Base-by-base conservation (phyloP, 768 basidiomycete species). In the Leccinum obscurum region DNA sequence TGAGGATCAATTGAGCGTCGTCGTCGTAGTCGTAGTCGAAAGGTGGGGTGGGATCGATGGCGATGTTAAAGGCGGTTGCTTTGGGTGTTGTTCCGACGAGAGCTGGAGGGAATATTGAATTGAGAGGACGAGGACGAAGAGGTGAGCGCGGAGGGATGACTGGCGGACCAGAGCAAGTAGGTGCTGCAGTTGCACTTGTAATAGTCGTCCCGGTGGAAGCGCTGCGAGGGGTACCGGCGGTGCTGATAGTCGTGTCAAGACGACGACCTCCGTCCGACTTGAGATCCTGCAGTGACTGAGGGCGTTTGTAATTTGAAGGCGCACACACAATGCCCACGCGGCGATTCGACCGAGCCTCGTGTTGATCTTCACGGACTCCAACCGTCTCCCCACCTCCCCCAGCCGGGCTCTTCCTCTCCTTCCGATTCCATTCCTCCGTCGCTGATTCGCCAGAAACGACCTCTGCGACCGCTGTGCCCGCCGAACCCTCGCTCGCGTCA, bases 241-340 rank as follows among this genome's bases (percentile, higher is more conserved):
- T 51, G 58, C 20, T 64, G 62, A 62, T 60, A 54, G 56, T 54
- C 58, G 50, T 49, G 62, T 59, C 54, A 61, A 60, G 61, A 61
- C 62, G 13, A 22, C 35, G 50, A 22, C 20, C 54, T 51, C 52
- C 55, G 68, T 58, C 57, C 9, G 41, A 59, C 67, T 62, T 68
- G 70, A 71, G 65, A 67, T 71, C 58, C 60, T 67, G 64, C 24
- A 72, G 68, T 11, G 71, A 69, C 60, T 62, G 71, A 52, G 72
- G 71, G 60, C 70, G 71, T 72, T 71, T 72, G 75, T 70, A 76
- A 64, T 72, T 66, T 64, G 67, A 66, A 60, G 74, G 75, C 56
- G 73, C 71, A 68, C 67, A 69, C 61, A 75, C 70, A 57, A 73
- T 68, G 58, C 74, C 73, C 81, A 81, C 77, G 80, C 78, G 81